These are phyloP conservation scores for Cyclocybe cylindracea DNA, from an alignment of 768 basidiomycete species.

Conservation along the genomic window DNA sequence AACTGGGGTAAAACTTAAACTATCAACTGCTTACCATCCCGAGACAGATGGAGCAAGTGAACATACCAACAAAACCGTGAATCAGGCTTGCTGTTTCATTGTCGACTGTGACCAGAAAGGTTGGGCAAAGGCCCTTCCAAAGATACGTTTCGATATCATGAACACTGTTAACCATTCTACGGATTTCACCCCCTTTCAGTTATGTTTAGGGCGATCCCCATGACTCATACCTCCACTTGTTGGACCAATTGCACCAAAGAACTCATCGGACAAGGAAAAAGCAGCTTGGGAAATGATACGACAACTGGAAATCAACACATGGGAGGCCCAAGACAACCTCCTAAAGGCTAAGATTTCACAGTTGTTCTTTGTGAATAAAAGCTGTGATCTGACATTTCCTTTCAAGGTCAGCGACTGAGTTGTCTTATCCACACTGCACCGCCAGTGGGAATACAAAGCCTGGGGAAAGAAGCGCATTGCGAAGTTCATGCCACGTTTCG, in stretches of 20 bases:
- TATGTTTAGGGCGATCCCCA: conserved; percentile 22
- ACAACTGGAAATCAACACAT: no score
- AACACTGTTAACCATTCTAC: conserved; percentile 27
- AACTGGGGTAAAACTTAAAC: not conserved
- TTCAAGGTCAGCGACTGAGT: conserved; percentile 36
- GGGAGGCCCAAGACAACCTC: no score
- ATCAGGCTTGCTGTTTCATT: conserved; percentile 24
- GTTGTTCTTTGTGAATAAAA: conserved; percentile 28
- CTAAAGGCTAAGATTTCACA: conserved; percentile 28
- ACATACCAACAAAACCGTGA: conserved; percentile 28
- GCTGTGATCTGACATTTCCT: conserved; percentile 13
- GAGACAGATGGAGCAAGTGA: conserved; percentile 36
- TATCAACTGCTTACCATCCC: conserved; percentile 30
- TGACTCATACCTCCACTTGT: not conserved
- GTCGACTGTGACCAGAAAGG: conserved; percentile 28
- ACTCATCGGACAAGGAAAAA: no score
- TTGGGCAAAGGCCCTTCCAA: conserved; percentile 27
- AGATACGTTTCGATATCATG: conserved; percentile 31
- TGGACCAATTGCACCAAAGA: no score
- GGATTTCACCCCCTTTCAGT: conserved; percentile 29
- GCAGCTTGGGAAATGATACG: no score
- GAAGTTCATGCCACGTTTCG: conserved; percentile 42
- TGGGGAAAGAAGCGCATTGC: conserved; percentile 29
- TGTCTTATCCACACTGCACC: conserved; percentile 34
- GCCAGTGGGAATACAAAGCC: conserved; percentile 27